Conservation (phyloP, 352 stramenopile genomes). For the Phytophthora sp. region DNA sequence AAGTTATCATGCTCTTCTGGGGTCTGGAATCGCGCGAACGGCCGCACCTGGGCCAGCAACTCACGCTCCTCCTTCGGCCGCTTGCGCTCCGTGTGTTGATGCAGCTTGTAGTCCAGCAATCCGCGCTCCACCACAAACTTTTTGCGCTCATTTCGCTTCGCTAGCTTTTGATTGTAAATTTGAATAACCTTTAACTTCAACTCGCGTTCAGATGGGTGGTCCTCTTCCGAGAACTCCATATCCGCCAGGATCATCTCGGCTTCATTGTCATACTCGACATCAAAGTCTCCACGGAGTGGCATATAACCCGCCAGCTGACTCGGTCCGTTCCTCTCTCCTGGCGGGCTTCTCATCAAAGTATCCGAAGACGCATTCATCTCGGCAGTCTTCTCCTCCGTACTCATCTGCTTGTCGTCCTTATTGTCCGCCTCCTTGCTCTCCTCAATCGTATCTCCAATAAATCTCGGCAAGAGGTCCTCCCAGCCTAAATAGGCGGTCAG, state of each 20-base stretch:
- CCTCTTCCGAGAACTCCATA: constrained; percentile 94
- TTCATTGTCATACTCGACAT: constrained; percentile 98
- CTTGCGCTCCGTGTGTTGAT: constrained; percentile 91
- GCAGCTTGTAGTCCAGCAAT: constrained; percentile 93
- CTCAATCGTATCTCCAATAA: constrained; percentile 54
- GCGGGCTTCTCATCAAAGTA: constrained; percentile 16
- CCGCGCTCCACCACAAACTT: constrained; percentile 92
- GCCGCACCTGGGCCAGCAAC: constrained; percentile 92
- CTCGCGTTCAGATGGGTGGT: constrained; percentile 89
- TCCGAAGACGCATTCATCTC: constrained; percentile 33
- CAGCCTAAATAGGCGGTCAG: constrained; percentile 76
- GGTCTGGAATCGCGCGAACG: constrained; percentile 96
- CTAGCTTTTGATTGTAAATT: constrained; percentile 97
- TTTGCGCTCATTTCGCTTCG: constrained; percentile 93
- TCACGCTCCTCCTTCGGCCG: constrained; percentile 95
- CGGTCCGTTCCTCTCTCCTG: constrained; percentile 28
- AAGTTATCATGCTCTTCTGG: constrained; percentile 94
- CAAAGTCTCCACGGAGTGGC: constrained; percentile 96
- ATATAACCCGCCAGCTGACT: constrained; percentile 92
- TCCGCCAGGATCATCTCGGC: constrained; percentile 96
- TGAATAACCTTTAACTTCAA: constrained; percentile 96
- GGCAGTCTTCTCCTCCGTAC: constrained; percentile 39
- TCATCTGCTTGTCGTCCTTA: constrained; percentile 10
- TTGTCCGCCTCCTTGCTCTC: constrained; percentile 33
- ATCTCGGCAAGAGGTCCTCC: constrained; percentile 66